phyloP scores from a whole-genome alignment of 805 yeast genomes.

The Sungouiella blattae region DNA sequence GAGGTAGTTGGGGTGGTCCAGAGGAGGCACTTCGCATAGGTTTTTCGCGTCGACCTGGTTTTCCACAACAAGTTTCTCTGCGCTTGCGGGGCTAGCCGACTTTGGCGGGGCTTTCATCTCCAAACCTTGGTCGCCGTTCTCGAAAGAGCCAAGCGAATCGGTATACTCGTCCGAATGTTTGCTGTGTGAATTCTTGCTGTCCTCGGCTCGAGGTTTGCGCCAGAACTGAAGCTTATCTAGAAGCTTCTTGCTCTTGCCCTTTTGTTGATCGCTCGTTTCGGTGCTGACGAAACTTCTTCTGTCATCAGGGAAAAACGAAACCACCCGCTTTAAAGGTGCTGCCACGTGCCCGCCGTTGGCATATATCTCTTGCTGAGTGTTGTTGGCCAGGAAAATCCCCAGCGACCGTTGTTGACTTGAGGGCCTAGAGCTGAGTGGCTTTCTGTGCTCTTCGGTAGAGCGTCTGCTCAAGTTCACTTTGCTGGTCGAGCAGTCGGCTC shows the following conservation, averaged over 20 bases:
- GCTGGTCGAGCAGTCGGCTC: conserved; percentile 6
- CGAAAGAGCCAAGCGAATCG: not conserved
- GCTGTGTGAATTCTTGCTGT: conserved; percentile 14
- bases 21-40: conserved; percentile 1
- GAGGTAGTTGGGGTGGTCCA: not conserved
- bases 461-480: not conserved
- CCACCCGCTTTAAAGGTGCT: conserved; percentile 14
- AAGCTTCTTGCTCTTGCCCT: conserved; percentile 21
- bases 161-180: conserved; percentile 6
- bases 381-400: not conserved
- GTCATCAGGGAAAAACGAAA: conserved; percentile 23
- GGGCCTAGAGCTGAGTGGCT: not conserved
- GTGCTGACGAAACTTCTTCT: conserved; percentile 4
- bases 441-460: not conserved
- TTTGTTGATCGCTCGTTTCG: too few relatives aligned
- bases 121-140: conserved; percentile 1
- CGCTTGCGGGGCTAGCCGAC: conserved; percentile 3
- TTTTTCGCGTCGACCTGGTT: too few relatives aligned
- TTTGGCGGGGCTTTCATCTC: conserved; percentile 4
- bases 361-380: too few relatives aligned
- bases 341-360: not conserved
- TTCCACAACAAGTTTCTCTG: not conserved
- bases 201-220: conserved; percentile 18
- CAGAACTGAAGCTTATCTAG: conserved; percentile 37
- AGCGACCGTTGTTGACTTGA: not conserved